These are phyloP conservation scores for Melanomma pulvis-pyrius DNA, from an alignment of 495 filamentous ascomycete genomes.

Conservation along the genomic window DNA sequence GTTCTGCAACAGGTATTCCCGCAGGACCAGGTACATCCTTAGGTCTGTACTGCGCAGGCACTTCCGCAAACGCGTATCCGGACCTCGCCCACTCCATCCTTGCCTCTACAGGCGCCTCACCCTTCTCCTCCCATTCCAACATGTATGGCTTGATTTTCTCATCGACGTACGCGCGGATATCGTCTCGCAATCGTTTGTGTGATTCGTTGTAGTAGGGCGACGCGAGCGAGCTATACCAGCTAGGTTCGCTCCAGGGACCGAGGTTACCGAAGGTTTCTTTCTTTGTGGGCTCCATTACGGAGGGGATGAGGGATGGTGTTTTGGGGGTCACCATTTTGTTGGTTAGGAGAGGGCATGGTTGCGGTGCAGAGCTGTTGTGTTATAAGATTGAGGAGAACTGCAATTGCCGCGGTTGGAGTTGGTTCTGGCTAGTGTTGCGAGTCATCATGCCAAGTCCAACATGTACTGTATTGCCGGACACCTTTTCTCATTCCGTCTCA, in stretches of 20 bases:
- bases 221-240: slow-evolving; percentile 44
- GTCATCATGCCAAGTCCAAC: background rate
- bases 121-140: slow-evolving; percentile 46
- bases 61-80: slow-evolving; percentile 45
- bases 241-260: slow-evolving; percentile 45
- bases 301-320: slow-evolving; percentile 10
- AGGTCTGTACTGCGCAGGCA: slow-evolving; percentile 43
- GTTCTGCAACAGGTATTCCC: slow-evolving; percentile 41
- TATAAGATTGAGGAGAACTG: slow-evolving; percentile 4
- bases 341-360: background rate
- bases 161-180: slow-evolving; percentile 41
- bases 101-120: slow-evolving; percentile 40
- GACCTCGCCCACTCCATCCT: slow-evolving; percentile 40
- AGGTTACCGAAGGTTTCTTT: slow-evolving; percentile 41
- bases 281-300: slow-evolving; percentile 22
- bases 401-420: slow-evolving; percentile 2
- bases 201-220: slow-evolving; percentile 48
- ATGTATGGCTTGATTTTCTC: slow-evolving; percentile 42
- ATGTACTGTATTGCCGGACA: background rate
- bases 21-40: slow-evolving; percentile 41
- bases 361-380: background rate
- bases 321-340: slow-evolving; percentile 22
- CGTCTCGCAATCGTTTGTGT: slow-evolving; percentile 40
- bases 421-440: background rate
- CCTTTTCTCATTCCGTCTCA: no score